Evolutionary conservation across 495 filamentous ascomycete genomes (phyloP).

Genomic region (Podospora pseudocomata): DNA sequence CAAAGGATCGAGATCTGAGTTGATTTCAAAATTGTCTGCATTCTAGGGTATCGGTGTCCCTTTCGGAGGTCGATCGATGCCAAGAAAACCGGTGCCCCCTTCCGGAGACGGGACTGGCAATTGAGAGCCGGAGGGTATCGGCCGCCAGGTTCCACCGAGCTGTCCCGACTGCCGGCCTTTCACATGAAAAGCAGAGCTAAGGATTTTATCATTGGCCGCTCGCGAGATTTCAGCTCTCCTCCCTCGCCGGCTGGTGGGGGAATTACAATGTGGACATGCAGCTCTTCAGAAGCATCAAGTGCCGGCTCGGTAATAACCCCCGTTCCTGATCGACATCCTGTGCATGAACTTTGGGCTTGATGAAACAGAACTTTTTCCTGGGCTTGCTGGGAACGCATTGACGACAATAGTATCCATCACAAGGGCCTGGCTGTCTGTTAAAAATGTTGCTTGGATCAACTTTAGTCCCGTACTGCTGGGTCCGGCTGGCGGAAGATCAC

Average conservation of each 20-base stretch:
- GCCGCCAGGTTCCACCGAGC: background rate
- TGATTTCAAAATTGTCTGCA: background rate
- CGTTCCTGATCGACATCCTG: too few relatives aligned
- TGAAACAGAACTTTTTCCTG: background rate
- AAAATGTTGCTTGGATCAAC: background rate
- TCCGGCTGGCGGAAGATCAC: background rate
- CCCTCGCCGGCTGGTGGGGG: background rate
- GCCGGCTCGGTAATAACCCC: background rate
- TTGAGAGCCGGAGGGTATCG: background rate
- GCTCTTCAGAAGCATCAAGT: background rate
- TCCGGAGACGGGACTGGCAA: background rate
- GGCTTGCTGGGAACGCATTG: background rate
- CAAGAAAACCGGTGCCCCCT: background rate
- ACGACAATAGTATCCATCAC: background rate
- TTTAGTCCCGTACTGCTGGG: background rate
- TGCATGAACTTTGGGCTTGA: background rate
- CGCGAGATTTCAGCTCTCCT: background rate
- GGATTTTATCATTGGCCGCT: background rate
- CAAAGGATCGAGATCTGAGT: slow-evolving; percentile 2
- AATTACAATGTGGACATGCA: background rate
- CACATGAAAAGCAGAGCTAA: background rate
- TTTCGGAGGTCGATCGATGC: background rate
- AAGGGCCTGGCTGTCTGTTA: background rate
- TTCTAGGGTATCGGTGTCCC: background rate
- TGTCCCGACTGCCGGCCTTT: background rate